A percentile compares a stretch with the other conserved stretches of the same genome.
phyloP scores from a whole-genome alignment of 164 flowering plant species.

The Annona cherimola region DNA sequence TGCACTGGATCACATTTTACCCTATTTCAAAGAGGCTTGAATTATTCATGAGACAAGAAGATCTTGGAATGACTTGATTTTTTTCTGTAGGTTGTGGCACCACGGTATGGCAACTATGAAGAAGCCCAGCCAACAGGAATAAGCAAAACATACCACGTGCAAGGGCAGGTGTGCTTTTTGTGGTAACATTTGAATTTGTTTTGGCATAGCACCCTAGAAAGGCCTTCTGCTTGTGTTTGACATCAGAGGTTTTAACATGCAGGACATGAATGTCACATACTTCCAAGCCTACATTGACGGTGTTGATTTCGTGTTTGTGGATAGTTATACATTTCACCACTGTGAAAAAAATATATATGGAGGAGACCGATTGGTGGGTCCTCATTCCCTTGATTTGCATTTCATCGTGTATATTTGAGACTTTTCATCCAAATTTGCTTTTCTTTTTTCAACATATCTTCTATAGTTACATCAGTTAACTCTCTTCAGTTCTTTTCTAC shows the following conservation, averaged over 20 bases:
- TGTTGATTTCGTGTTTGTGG: slow-evolving; percentile 92
- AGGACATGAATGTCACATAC: slow-evolving; percentile 81
- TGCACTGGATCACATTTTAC: neutral
- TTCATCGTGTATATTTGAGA: neutral
- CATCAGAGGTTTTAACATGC: slow-evolving; percentile 24
- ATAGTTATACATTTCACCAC: slow-evolving; percentile 51
- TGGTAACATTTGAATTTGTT: neutral
- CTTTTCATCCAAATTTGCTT: neutral
- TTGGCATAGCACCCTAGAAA: neutral
- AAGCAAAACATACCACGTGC: slow-evolving; percentile 53
- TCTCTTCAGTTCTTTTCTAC: neutral
- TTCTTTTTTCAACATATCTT: neutral
- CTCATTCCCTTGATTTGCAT: neutral
- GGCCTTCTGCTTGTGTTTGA: slow-evolving; percentile 1
- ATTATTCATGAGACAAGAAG: neutral
- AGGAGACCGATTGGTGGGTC: slow-evolving; percentile 45
- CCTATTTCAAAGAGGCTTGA: neutral
- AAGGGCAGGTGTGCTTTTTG: slow-evolving; percentile 56
- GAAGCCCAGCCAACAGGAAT: slow-evolving; percentile 64
- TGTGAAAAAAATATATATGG: slow-evolving; percentile 67
- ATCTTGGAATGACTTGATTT: neutral
- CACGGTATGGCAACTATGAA: slow-evolving; percentile 64
- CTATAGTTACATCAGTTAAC: neutral
- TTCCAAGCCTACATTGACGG: slow-evolving; percentile 81
- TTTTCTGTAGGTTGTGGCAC: slow-evolving; percentile 63